Conservation (phyloP, 2,329 filamentous ascomycete genomes). For the Trichoderma sp. region DNA sequence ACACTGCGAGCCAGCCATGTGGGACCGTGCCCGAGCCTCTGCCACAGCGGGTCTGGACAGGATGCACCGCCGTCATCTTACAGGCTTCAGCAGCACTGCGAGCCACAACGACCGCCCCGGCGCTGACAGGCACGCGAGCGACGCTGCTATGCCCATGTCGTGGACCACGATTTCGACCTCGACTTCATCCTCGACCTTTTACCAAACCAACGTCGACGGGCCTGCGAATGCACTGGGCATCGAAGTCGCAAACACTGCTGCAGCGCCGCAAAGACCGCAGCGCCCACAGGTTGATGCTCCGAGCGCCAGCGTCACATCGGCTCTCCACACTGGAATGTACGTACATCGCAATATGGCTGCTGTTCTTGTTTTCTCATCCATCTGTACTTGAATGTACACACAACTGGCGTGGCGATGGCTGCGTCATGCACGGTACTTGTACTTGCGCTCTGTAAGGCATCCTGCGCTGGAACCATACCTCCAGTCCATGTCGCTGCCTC, state of each 20-base stretch:
- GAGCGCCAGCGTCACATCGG: background rate
- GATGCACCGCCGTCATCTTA: slow-evolving; percentile 15
- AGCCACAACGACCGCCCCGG: background rate
- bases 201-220: slow-evolving; percentile 33
- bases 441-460: background rate
- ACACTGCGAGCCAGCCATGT: background rate
- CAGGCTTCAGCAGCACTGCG: background rate
- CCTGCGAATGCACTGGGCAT: slow-evolving; percentile 38
- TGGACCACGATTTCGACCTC: background rate
- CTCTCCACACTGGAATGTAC: slow-evolving; percentile 21
- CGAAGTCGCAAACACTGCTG: background rate
- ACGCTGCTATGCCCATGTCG: background rate
- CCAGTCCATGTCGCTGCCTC: background rate
- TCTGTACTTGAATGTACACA: background rate
- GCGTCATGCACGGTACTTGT: background rate
- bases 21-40: slow-evolving; percentile 20
- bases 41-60: slow-evolving; percentile 27
- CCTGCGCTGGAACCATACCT: background rate
- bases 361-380: background rate
- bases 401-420: background rate
- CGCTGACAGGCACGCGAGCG: slow-evolving; percentile 14
- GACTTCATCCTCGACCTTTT: slow-evolving; percentile 5
- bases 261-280: slow-evolving; percentile 28
- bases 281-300: slow-evolving; percentile 38
- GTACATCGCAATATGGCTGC: background rate